phyloP scores from a whole-genome alignment of 176 grass and related monocot genomes.

The Aegilops tauschii region DNA sequence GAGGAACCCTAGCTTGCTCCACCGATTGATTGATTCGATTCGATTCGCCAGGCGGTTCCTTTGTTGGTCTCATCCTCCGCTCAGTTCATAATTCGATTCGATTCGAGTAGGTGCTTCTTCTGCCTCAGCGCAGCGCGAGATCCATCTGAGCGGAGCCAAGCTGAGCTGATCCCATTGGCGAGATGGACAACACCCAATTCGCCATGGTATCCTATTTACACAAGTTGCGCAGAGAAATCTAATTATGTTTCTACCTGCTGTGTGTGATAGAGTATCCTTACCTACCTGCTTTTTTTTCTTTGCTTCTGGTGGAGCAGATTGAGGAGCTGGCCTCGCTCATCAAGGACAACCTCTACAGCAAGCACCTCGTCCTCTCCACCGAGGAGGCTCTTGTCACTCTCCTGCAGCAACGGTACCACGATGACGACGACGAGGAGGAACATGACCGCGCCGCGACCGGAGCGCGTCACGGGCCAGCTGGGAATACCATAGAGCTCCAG shows the following conservation, averaged over 20 bases:
- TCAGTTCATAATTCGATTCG: not conserved
- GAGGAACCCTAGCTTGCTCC: not conserved
- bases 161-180: not conserved
- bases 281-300: not conserved
- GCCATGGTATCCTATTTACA: slow-evolving; percentile 40
- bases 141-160: not conserved
- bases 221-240: not conserved
- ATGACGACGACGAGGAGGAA: not conserved
- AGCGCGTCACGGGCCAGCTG: not conserved
- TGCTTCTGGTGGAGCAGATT: slow-evolving; percentile 38
- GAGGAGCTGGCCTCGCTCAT: slow-evolving; percentile 93
- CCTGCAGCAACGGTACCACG: slow-evolving; percentile 43
- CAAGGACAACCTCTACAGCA: slow-evolving; percentile 92
- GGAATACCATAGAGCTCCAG: slow-evolving; percentile 69
- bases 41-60: not conserved
- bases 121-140: not conserved
- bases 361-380: slow-evolving; percentile 91
- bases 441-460: not conserved
- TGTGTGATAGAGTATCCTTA: not conserved
- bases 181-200: slow-evolving; percentile 62
- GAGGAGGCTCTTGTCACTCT: slow-evolving; percentile 61
- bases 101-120: not conserved
- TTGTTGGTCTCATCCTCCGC: not conserved
- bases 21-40: not conserved
- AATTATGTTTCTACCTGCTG: not conserved